Evolutionary conservation across 2,329 filamentous ascomycete species (phyloP), one percentile per base, ranked within the genome.

Genomic region (Ophiobolus disseminans): DNA sequence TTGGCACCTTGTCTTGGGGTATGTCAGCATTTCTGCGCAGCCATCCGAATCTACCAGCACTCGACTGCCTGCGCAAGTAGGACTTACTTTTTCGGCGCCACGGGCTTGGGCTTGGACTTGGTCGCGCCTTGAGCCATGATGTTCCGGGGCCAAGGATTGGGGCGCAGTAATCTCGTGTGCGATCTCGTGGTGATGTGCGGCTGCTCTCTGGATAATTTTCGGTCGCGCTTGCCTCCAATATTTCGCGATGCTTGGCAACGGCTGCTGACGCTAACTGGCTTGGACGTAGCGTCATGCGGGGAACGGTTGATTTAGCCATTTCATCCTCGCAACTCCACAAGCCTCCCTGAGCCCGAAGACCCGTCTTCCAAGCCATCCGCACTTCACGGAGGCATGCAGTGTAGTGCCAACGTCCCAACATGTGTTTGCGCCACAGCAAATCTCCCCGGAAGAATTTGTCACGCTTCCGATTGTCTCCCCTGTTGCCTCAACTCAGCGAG

Each of bases 91-190:
- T 66, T 63, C 17, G 62, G 58, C 43, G 65, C 64, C 38, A 70
- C 48, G 57, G 75, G 69, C 52, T 72, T 72, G 56, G 68, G 44
- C 53, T 79, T 80, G 2, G 43, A 34, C 56, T 81, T 81, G 45
- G 81, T 60, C 26, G 69, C 62, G 50, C 77, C 77, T 73, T 80
- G 78, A 16, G 77, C 76, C 78, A 80, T 80, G 53, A 38, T 45
- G 44, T 13, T 32, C 16, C 16, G 19, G 7, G n/a, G 28, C 21
- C 16, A 38, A 20, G 39, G 21, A 20, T 31, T 35, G 48, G 40
- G 32, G 50, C 36, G 47, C 48, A 23, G 43, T 42, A 10, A 37
- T 37, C 8, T 11, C n/a, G n/a, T n/a, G 35, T 40, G 41, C 34
- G 20, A 34, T 34, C 30, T 32, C 19, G 46, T 40, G 39, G 28